phyloP scores from a whole-genome alignment of 306 rosid species.

The Vicia sativa region DNA sequence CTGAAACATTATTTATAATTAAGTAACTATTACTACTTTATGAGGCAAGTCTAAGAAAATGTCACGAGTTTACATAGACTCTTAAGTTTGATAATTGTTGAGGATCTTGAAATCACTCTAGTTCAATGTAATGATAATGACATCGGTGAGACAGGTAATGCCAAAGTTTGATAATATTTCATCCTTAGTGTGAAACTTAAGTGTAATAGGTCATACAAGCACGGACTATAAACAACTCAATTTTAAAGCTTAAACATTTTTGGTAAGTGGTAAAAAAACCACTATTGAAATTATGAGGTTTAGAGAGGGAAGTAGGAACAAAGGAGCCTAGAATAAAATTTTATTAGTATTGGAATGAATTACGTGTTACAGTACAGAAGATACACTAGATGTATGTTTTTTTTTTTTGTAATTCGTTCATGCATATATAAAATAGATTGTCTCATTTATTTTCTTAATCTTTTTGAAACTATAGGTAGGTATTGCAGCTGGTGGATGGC shows the following conservation, averaged over 20 bases:
- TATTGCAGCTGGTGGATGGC: conserved; percentile 99
- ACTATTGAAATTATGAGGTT: not conserved
- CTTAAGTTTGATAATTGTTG: not conserved
- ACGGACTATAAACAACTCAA: too few species aligned
- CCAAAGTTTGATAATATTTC: too few species aligned
- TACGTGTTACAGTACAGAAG: not conserved
- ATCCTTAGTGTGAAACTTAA: too few species aligned
- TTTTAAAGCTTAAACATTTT: too few species aligned
- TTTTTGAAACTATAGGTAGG: conserved; percentile 64
- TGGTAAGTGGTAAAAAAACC: too few species aligned
- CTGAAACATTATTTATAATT: not conserved
- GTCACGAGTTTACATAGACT: not conserved
- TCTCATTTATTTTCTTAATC: conserved; percentile 23
- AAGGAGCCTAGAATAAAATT: not conserved
- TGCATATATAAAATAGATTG: conserved; percentile 6
- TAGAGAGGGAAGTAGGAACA: not conserved
- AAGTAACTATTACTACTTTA: not conserved
- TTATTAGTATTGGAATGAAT: not conserved
- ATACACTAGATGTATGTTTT: conserved; percentile 2
- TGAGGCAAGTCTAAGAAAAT: not conserved
- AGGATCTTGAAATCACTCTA: not conserved
- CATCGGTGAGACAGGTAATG: too few species aligned
- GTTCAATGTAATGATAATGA: not conserved
- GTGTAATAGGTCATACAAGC: too few species aligned
- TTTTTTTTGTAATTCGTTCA: not conserved